Evolutionary conservation across 2,329 filamentous ascomycete species (phyloP).

Genomic region (Paracorniculantispora psalliotae): DNA sequence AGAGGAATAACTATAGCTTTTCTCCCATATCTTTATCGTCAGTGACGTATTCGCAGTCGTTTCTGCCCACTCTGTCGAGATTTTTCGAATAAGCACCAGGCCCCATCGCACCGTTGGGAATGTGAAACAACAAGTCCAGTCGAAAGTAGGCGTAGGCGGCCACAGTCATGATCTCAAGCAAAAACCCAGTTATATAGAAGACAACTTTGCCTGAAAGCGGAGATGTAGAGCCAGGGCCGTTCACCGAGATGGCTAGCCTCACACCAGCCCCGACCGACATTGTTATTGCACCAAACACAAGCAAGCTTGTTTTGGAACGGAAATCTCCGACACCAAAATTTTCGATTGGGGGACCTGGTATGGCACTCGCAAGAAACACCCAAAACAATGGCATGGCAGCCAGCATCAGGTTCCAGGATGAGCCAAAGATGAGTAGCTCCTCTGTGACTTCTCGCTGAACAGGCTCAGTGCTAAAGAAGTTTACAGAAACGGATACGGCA

Average conservation of each 20-base stretch:
- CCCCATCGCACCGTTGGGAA: constrained; percentile 30
- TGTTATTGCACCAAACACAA: constrained; percentile 19
- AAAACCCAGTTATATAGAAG: constrained; percentile 33
- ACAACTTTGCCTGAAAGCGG: constrained; percentile 27
- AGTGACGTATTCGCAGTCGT: too few species aligned
- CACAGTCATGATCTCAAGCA: constrained; percentile 26
- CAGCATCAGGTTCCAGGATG: constrained; percentile 21
- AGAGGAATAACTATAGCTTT: too few species aligned
- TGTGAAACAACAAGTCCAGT: constrained; percentile 27
- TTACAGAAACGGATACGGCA: constrained; percentile 25
- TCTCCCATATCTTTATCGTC: too few species aligned
- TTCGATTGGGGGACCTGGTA: constrained; percentile 25
- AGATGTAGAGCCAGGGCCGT: constrained; percentile 15
- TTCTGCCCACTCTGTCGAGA: too few species aligned
- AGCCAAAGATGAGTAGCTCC: constrained; percentile 18
- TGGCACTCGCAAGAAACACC: constrained; percentile 21
- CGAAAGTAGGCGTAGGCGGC: constrained; percentile 23
- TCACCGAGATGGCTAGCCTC: constrained; percentile 23
- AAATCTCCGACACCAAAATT: constrained; percentile 28
- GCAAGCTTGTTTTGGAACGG: constrained; percentile 25
- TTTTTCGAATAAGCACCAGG: too few species aligned
- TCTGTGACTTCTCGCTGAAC: constrained; percentile 5
- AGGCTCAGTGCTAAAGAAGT: constrained; percentile 17
- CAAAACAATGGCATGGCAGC: constrained; percentile 19
- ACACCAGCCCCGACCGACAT: constrained; percentile 20